These are phyloP conservation scores for Sugiyamaella chiloensis DNA, from an alignment of 805 yeast species.

Conservation along the genomic window DNA sequence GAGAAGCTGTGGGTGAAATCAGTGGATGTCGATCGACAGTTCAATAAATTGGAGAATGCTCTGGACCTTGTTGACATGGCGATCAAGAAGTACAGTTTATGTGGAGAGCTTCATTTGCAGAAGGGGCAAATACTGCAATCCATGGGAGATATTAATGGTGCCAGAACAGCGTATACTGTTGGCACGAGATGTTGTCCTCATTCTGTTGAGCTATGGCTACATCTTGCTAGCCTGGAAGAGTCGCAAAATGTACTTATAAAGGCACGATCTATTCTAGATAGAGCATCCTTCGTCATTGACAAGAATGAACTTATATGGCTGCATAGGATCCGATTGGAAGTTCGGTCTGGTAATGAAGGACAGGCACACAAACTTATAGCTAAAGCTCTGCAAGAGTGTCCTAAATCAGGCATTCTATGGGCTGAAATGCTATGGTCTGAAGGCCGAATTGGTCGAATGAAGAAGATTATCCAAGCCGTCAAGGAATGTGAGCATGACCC, in stretches of 20 bases:
- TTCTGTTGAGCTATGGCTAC: slow-evolving; percentile 51
- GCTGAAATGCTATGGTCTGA: slow-evolving; percentile 47
- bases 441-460: slow-evolving; percentile 48
- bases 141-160: slow-evolving; percentile 34
- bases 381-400: slow-evolving; percentile 56
- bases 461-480: slow-evolving; percentile 68
- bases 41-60: slow-evolving; percentile 38
- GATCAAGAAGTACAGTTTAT: slow-evolving; percentile 45
- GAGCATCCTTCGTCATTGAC: slow-evolving; percentile 55
- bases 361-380: slow-evolving; percentile 56
- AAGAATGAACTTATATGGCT: slow-evolving; percentile 53
- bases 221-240: slow-evolving; percentile 49
- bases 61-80: slow-evolving; percentile 45
- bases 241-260: slow-evolving; percentile 43
- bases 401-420: slow-evolving; percentile 65
- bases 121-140: slow-evolving; percentile 52
- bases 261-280: slow-evolving; percentile 72
- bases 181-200: slow-evolving; percentile 52
- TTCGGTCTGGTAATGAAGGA: slow-evolving; percentile 42
- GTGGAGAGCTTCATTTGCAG: slow-evolving; percentile 57
- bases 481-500: slow-evolving; percentile 60
- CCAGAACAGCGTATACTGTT: slow-evolving; percentile 45
- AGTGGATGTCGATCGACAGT: slow-evolving; percentile 48
- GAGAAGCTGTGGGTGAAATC: slow-evolving; percentile 62
- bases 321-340: slow-evolving; percentile 59